Evolutionary conservation across 805 yeast genomes (phyloP), one percentile per base, ranked within the genome.

Genomic region (Candida boidinii): DNA sequence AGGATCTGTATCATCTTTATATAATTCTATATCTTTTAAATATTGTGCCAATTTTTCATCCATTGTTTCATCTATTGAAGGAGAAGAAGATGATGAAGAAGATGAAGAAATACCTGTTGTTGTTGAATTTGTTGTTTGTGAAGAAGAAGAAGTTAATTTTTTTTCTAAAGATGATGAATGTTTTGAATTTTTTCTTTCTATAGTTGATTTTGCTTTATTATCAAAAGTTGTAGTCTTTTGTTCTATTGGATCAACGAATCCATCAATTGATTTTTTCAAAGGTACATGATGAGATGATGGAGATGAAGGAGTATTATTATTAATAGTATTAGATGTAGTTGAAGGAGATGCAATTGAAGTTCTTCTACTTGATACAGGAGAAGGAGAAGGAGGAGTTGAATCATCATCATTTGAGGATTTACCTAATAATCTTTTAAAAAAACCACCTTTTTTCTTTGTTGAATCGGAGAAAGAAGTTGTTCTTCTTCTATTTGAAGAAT

Each of bases 11-110:
- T 14, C 26, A 29, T 11, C 28, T 5, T 25, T 23, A 18, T 17
- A 26, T 18, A 18, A 14, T 18, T 49, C 53, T 15, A 54, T 38
- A 19, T 53, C 60, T 28, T 57, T 51, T 23, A 73, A 44, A 43
- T 72, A 73, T 32, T 64, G 66, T 24, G 66, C 61, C 18, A 73
- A 45, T 39, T 66, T 61, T 2, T 69, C 67, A 41, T 73, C 77
- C 26, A 29, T 23, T n/a, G n/a, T n/a, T n/a, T n/a, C n/a, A n/a
- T n/a, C 18, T 21, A 8, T 8, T 20, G 6, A 16, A 17, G 23
- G 17, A 10, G 7, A 13, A 13, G 31, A 18, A 2, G 30, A 9
- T 14, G 19, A 16, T 10, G 24, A 8, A 14, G 25, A 7, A 14
- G 31, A 18, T 3, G 11, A 13, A 26, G 15, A n/a, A n/a, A n/a